These are phyloP conservation scores for Trichoderma guizhouense DNA, from an alignment of 2,329 filamentous ascomycete species.

Conservation along the genomic window DNA sequence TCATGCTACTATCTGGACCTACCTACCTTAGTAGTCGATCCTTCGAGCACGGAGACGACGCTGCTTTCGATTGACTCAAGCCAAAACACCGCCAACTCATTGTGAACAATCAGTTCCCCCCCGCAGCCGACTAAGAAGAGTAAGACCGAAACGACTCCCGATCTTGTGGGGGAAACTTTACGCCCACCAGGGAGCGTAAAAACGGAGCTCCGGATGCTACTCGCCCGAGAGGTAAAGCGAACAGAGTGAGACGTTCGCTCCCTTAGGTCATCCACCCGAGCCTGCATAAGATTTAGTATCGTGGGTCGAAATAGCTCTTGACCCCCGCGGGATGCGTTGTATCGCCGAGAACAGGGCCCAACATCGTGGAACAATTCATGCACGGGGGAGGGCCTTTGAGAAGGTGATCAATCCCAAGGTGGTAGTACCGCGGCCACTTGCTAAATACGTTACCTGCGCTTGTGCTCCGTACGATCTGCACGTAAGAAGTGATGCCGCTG, in stretches of 20 bases:
- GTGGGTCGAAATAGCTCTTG: neutral
- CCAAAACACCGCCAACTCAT: neutral
- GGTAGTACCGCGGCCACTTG: neutral
- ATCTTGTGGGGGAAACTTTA: constrained; percentile 10
- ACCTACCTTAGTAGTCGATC: neutral
- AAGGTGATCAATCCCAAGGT: neutral
- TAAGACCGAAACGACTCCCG: constrained; percentile 11
- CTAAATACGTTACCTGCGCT: neutral
- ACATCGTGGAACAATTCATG: neutral
- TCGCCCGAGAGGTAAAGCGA: neutral
- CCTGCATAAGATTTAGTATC: neutral
- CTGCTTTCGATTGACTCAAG: neutral
- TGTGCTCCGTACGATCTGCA: neutral
- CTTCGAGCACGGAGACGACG: neutral
- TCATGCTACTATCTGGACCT: neutral
- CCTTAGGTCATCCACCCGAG: neutral
- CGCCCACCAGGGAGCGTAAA: neutral
- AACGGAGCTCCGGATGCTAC: neutral
- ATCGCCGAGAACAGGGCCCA: neutral
- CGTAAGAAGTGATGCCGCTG: neutral
- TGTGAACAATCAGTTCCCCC: neutral
- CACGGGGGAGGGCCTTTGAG: neutral
- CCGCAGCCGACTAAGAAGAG: neutral
- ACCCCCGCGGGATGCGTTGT: constrained; percentile 8
- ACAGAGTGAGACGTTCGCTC: neutral